Conservation (phyloP, 2,329 filamentous ascomycete genomes). For the Aspergillus amoenus region DNA sequence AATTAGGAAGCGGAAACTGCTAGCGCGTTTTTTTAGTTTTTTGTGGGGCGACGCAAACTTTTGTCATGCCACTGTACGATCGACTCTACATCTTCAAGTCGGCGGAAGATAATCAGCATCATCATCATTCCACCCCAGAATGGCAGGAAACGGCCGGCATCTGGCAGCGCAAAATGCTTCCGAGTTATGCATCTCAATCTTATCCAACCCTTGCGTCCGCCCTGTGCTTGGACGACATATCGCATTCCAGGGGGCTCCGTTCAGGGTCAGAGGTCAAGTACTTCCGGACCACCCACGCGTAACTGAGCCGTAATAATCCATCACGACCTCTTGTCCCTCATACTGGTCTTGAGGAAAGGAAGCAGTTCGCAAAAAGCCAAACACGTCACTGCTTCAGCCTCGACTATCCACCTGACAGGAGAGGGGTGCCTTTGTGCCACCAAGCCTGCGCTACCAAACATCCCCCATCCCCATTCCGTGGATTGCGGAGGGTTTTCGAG, state of each 20-base stretch:
- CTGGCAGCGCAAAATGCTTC: neutral
- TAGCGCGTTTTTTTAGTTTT: no score
- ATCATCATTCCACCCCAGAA: no score
- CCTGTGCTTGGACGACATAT: neutral
- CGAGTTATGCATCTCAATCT: neutral
- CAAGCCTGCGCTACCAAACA: neutral
- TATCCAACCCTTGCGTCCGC: neutral
- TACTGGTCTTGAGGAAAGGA: neutral
- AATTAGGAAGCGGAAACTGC: no score
- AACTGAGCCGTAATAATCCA: neutral
- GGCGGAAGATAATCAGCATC: no score
- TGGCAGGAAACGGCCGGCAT: neutral
- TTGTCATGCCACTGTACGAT: no score
- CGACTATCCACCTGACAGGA: conserved; percentile 7
- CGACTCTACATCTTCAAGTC: neutral
- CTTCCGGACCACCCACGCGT: neutral
- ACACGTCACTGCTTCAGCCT: conserved; percentile 10
- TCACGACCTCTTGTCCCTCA: neutral
- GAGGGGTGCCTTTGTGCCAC: conserved; percentile 9
- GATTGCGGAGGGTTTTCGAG: neutral
- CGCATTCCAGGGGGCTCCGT: neutral
- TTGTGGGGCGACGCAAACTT: no score
- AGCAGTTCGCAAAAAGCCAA: neutral
- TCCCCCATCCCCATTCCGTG: neutral
- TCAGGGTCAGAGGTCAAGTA: neutral